These are phyloP conservation scores for Phyllosticta paracitricarpa DNA, from an alignment of 2,329 filamentous ascomycete genomes.

Conservation along the genomic window DNA sequence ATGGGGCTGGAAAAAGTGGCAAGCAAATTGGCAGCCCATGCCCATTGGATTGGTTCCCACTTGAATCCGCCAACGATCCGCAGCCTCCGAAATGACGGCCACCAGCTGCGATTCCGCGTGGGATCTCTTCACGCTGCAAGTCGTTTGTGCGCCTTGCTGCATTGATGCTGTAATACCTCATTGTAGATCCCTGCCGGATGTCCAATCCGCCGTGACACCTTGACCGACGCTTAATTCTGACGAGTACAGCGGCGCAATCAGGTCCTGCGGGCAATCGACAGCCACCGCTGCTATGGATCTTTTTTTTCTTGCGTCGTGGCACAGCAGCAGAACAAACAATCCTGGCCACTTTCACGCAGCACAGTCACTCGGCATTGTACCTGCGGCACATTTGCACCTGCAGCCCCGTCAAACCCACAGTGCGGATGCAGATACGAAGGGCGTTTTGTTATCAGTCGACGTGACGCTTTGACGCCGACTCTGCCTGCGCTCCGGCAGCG, in stretches of 20 bases:
- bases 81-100: neutral
- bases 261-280: neutral
- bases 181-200: neutral
- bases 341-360: neutral
- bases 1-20: constrained; percentile 21
- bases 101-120: neutral
- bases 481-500: neutral
- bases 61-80: neutral
- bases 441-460: neutral
- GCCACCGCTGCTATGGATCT: neutral
- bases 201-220: neutral
- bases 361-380: neutral
- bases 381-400: neutral
- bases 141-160: neutral
- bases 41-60: constrained; percentile 22
- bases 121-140: neutral
- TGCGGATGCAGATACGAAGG: neutral
- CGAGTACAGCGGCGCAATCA: neutral
- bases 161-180: neutral
- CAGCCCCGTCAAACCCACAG: neutral
- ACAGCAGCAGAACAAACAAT: neutral
- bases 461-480: neutral
- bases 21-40: constrained; percentile 23
- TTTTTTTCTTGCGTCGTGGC: neutral
- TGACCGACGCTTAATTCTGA: neutral